These are phyloP conservation scores for Serendipita vermifera DNA, from an alignment of 768 basidiomycete genomes.

Conservation along the genomic window DNA sequence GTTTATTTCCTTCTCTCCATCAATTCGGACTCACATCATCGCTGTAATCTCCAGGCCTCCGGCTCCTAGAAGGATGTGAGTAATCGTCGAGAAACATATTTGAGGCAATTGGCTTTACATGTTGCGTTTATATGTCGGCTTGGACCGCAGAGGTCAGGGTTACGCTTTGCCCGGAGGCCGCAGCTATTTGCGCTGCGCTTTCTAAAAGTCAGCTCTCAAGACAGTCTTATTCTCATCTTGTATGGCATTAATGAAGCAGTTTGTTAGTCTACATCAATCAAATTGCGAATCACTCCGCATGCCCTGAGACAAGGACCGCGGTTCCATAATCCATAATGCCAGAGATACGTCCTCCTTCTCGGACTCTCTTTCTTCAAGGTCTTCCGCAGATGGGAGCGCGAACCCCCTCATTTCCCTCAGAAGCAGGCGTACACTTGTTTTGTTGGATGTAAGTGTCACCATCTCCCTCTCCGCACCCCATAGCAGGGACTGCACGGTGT, in stretches of 20 bases:
- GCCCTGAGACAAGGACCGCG: slow-evolving; percentile 62
- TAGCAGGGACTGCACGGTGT: slow-evolving; percentile 63
- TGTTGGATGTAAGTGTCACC: slow-evolving; percentile 85
- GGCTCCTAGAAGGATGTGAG: slow-evolving; percentile 9
- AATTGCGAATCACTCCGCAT: slow-evolving; percentile 22
- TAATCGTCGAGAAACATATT: neutral
- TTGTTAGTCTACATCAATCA: neutral
- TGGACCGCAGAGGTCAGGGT: slow-evolving; percentile 2
- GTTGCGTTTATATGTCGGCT: neutral
- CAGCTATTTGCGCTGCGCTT: neutral
- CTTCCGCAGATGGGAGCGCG: slow-evolving; percentile 11
- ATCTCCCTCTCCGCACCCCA: slow-evolving; percentile 54
- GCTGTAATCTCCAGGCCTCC: slow-evolving; percentile 8
- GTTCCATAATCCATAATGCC: slow-evolving; percentile 65
- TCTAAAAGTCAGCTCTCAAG: neutral
- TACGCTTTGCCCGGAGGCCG: neutral
- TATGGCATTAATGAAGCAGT: too few species aligned
- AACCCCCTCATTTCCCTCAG: slow-evolving; percentile 46
- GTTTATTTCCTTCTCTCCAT: too few species aligned
- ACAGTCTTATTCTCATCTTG: too few species aligned
- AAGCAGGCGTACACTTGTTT: slow-evolving; percentile 62
- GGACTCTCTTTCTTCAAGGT: slow-evolving; percentile 10
- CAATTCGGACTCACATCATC: slow-evolving; percentile 5
- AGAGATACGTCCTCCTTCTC: slow-evolving; percentile 24
- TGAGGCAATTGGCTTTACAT: neutral